phyloP scores from a whole-genome alignment of 2,329 filamentous ascomycete species.

The Didymella keratinophila region DNA sequence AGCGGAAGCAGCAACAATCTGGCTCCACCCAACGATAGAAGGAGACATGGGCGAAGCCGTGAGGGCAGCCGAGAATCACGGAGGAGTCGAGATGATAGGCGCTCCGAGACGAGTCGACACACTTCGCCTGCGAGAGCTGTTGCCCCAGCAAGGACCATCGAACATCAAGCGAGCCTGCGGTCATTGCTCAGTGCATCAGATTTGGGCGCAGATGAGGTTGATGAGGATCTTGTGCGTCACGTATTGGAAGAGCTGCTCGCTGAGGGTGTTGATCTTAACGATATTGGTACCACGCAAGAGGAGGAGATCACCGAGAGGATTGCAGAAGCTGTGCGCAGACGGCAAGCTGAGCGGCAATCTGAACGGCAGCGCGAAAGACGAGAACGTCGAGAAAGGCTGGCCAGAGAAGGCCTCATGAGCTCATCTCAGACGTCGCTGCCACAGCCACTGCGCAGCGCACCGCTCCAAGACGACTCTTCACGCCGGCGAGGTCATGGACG shows the following conservation, averaged over 20 bases:
- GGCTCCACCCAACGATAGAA: conserved; percentile 41
- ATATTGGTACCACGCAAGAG: conserved; percentile 82
- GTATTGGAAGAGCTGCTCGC: conserved; percentile 87
- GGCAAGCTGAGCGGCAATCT: conserved; percentile 70
- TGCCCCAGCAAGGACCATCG: conserved; percentile 66
- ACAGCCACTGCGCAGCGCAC: conserved; percentile 39
- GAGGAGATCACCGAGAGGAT: conserved; percentile 91
- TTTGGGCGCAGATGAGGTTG: conserved; percentile 77
- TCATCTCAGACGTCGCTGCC: conserved; percentile 34
- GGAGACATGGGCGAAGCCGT: conserved; percentile 48
- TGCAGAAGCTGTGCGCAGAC: conserved; percentile 82
- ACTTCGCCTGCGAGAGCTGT: conserved; percentile 32
- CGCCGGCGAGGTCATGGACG: conserved; percentile 45
- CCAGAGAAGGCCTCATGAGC: conserved; percentile 50
- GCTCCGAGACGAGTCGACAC: conserved; percentile 38
- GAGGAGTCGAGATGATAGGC: conserved; percentile 34
- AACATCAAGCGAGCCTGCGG: conserved; percentile 88
- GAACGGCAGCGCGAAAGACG: conserved; percentile 61
- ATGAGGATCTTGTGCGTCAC: conserved; percentile 87
- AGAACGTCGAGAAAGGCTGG: conserved; percentile 44
- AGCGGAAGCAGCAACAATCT: conserved; percentile 52
- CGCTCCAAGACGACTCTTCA: conserved; percentile 38
- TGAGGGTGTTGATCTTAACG: conserved; percentile 87
- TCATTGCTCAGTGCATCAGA: conserved; percentile 84
- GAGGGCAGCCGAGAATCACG: conserved; percentile 49